A percentile compares a stretch with the other conserved stretches of the same genome.
Evolutionary conservation across 2,329 filamentous ascomycete species (phyloP).

Genomic region (Orbilia blumenaviensis): DNA sequence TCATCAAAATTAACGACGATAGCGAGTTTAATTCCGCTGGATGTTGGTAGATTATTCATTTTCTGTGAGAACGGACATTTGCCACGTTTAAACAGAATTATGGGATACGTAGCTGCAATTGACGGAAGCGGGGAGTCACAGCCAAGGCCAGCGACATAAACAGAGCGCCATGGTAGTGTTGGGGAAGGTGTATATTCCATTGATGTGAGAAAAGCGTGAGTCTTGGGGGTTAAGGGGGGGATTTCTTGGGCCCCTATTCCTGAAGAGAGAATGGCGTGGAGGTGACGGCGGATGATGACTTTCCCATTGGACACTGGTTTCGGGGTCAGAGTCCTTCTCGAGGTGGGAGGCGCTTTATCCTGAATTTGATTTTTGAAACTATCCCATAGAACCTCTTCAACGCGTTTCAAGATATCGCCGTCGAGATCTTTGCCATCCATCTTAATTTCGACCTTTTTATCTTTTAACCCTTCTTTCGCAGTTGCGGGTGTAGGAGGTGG

Average conservation of each 20-base stretch:
- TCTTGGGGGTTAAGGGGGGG: slow-evolving; percentile 17
- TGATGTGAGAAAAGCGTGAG: slow-evolving; percentile 10
- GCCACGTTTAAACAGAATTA: slow-evolving; percentile 51
- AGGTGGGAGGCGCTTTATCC: not conserved
- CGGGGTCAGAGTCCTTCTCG: slow-evolving; percentile 28
- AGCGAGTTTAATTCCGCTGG: slow-evolving; percentile 37
- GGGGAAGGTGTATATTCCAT: slow-evolving; percentile 43
- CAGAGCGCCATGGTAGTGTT: slow-evolving; percentile 32
- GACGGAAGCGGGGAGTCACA: slow-evolving; percentile 43
- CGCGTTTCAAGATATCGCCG: slow-evolving; percentile 31
- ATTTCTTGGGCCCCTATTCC: slow-evolving; percentile 43
- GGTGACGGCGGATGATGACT: slow-evolving; percentile 24
- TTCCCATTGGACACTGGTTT: slow-evolving; percentile 13
- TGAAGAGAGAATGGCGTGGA: slow-evolving; percentile 44
- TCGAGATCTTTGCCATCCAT: slow-evolving; percentile 33
- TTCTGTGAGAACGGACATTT: slow-evolving; percentile 48
- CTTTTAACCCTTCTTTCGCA: slow-evolving; percentile 16
- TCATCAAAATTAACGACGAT: slow-evolving; percentile 51
- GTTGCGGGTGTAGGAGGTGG: not conserved
- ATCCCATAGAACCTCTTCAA: slow-evolving; percentile 36
- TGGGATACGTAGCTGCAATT: slow-evolving; percentile 29
- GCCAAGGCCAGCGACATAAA: slow-evolving; percentile 36
- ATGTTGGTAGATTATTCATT: slow-evolving; percentile 47
- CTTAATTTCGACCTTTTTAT: slow-evolving; percentile 44
- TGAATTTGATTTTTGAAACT: slow-evolving; percentile 11